Evolutionary conservation across 345 rosid genomes (phyloP).

Genomic region (Capsella bursapastoris): DNA sequence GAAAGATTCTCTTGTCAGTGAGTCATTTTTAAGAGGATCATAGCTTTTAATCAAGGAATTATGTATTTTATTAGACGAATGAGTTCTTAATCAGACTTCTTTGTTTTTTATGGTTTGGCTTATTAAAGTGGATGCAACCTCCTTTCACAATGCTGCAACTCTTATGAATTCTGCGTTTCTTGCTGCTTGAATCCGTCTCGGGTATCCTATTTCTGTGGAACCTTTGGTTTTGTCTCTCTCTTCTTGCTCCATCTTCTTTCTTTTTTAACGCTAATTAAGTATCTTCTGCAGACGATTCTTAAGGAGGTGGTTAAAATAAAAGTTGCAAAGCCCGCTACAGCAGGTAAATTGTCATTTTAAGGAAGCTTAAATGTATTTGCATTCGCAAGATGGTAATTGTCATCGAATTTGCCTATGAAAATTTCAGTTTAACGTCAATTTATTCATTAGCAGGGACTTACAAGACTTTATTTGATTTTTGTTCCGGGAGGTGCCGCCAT

Average conservation of each 20-base stretch:
- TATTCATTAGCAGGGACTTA: slow-evolving; percentile 61
- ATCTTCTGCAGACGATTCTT: slow-evolving; percentile 57
- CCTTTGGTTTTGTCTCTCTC: slow-evolving; percentile 22
- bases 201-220: slow-evolving; percentile 47
- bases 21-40: slow-evolving; percentile 46
- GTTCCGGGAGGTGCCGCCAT: slow-evolving; percentile 96
- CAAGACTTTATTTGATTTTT: slow-evolving; percentile 79
- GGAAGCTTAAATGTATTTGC: slow-evolving; percentile 15
- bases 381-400: not conserved
- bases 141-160: slow-evolving; percentile 78
- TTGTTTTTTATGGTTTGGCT: slow-evolving; percentile 21
- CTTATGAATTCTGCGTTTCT: slow-evolving; percentile 91
- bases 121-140: slow-evolving; percentile 78
- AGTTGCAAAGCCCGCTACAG: slow-evolving; percentile 80
- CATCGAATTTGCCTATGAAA: not conserved
- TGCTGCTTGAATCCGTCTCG: slow-evolving; percentile 81
- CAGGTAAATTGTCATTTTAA: slow-evolving; percentile 56
- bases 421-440: not conserved
- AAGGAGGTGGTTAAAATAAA: slow-evolving; percentile 65
- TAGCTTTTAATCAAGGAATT: not conserved
- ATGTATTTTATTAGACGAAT: not conserved
- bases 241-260: slow-evolving; percentile 26
- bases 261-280: slow-evolving; percentile 17
- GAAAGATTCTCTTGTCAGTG: slow-evolving; percentile 94
- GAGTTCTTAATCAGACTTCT: slow-evolving; percentile 26